phyloP scores from a whole-genome alignment of 148 eudicot genomes.

The Diospyros lotus region DNA sequence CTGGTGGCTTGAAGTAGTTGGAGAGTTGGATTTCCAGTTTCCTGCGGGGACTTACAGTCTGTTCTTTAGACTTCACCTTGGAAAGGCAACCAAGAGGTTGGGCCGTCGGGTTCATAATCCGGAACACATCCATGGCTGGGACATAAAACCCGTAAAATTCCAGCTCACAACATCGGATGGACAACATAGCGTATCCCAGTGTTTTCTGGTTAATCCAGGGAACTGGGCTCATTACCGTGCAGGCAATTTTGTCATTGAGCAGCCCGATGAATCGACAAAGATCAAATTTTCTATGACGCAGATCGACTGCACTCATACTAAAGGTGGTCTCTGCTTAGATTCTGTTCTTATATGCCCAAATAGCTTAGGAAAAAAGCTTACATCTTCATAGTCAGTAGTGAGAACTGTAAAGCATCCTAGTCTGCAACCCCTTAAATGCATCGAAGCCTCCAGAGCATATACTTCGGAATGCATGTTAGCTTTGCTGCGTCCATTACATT shows the following conservation, averaged over 20 bases:
- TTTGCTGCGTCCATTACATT: too few relatives aligned
- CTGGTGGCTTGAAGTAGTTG: slow-evolving; percentile 53
- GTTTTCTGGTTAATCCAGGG: slow-evolving; percentile 30
- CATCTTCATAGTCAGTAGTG: slow-evolving; percentile 14
- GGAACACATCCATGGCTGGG: slow-evolving; percentile 50
- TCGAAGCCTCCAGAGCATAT: background rate
- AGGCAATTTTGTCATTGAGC: slow-evolving; percentile 36
- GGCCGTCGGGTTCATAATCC: slow-evolving; percentile 34
- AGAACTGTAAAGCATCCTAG: background rate
- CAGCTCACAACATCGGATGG: slow-evolving; percentile 39
- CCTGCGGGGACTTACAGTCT: slow-evolving; percentile 45
- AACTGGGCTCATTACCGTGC: slow-evolving; percentile 37
- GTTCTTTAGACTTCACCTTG: slow-evolving; percentile 45
- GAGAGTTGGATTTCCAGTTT: slow-evolving; percentile 43
- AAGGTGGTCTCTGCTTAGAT: slow-evolving; percentile 47
- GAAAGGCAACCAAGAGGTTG: slow-evolving; percentile 30
- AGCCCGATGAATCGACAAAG: slow-evolving; percentile 28
- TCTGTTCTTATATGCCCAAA: slow-evolving; percentile 37
- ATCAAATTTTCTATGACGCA: slow-evolving; percentile 38
- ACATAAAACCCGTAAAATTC: slow-evolving; percentile 33
- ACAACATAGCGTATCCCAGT: slow-evolving; percentile 28
- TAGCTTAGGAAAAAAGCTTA: slow-evolving; percentile 14
- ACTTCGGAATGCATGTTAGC: too few relatives aligned
- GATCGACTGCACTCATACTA: slow-evolving; percentile 52
- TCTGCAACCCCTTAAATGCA: background rate